A percentile compares a stretch with the other conserved stretches of the same genome.
phyloP scores from a whole-genome alignment of 345 rosid species.

The Trapa incisa region DNA sequence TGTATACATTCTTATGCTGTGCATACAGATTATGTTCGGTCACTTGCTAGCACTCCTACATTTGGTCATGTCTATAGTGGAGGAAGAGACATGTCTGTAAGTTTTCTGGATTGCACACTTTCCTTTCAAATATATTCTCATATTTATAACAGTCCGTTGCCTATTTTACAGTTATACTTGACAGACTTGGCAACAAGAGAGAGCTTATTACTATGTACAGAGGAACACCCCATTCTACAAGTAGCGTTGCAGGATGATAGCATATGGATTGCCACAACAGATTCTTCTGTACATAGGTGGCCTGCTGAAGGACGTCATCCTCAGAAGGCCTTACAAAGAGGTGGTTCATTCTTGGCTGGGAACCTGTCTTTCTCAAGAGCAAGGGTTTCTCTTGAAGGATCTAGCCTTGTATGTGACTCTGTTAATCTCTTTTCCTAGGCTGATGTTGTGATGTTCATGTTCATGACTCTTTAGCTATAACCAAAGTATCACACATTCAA shows the following conservation, averaged over 20 bases:
- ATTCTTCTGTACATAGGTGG: conserved; percentile 86
- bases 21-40: conserved; percentile 99
- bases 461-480: background rate
- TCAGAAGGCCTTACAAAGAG: conserved; percentile 71
- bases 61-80: conserved; percentile 98
- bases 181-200: conserved; percentile 93
- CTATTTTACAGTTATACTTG: conserved; percentile 61
- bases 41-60: conserved; percentile 92
- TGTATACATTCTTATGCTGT: conserved; percentile 98
- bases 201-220: conserved; percentile 82
- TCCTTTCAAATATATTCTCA: conserved; percentile 5
- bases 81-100: conserved; percentile 95
- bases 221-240: conserved; percentile 80
- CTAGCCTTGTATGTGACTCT: conserved; percentile 59
- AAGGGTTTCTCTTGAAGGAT: conserved; percentile 91
- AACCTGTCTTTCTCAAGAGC: conserved; percentile 93
- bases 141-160: conserved; percentile 3
- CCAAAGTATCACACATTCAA: background rate
- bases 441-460: background rate
- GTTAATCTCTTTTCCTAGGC: conserved; percentile 2
- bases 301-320: conserved; percentile 84
- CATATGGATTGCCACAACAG: conserved; percentile 91
- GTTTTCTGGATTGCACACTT: background rate
- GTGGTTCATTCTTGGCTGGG: conserved; percentile 95
- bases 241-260: conserved; percentile 84